Base-by-base conservation (phyloP, 257 asterid genomes). In the Knoxia roxburghii region DNA sequence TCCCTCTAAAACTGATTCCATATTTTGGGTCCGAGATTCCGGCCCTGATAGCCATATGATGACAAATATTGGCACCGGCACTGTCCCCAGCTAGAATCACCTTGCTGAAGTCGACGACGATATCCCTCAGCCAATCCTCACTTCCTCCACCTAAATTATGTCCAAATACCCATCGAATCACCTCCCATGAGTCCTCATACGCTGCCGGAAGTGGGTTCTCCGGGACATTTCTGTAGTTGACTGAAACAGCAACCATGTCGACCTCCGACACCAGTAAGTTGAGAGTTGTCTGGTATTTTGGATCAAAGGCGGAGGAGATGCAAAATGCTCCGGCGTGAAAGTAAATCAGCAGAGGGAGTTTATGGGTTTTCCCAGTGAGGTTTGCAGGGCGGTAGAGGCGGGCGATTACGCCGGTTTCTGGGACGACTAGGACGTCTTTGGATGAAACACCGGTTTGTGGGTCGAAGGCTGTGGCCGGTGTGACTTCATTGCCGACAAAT, bases 291-390 rank as follows among this genome's bases (percentile, higher is more conserved):
- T 48, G 96, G 73, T 84, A 88, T 54, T 57, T 26, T 59, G 94
- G 91, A 27, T 84, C 91, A 24, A 73, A 77, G 24, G 78, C 10
- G 0, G 94, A 81, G 0, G 91, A 77, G 33, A 88, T 77, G 67
- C 79, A 64, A 71, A 84, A 88, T 7, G 91, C 96, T 48, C 96
- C 96, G 46, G 93, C 96, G 74, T 88, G 96, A 71, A 83, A 88
- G 75, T 86, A 88, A 64, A 88, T 50, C 0, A 86, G 84, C 1
- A 88, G 23, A 5, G 96, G 96, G 56, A 84, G 83, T 49, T 75
- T 86, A 4, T 65, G 72, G 57, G 6, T 21, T 67, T 33, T 18
- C 63, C 43, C 35, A 39, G 15, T 0, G 66, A 18, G 64, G 32
- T 37, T 49, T 1, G 24, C 53, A 2, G 96, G 95, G 32, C 71